Conservation (phyloP, 1,139 yeast genomes). For the Saccharomyces pastorianus region DNA sequence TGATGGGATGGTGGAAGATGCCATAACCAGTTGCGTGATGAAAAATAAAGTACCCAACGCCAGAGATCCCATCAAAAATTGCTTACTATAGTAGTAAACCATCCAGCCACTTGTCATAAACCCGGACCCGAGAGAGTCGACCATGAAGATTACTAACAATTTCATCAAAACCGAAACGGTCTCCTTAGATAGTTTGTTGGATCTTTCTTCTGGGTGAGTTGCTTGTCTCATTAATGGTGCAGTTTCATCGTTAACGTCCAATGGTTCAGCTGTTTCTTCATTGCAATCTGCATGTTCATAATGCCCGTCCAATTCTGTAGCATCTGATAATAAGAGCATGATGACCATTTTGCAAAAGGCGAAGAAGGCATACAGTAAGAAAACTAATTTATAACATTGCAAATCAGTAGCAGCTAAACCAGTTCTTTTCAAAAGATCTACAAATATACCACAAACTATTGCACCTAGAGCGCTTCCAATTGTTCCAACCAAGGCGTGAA, state of each 20-base stretch:
- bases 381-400: slow-evolving; percentile 46
- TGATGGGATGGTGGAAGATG: slow-evolving; percentile 63
- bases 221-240: slow-evolving; percentile 17
- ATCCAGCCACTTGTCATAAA: slow-evolving; percentile 86
- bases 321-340: slow-evolving; percentile 46
- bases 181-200: slow-evolving; percentile 20
- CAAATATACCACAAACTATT: slow-evolving; percentile 56
- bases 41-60: slow-evolving; percentile 50
- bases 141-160: slow-evolving; percentile 48
- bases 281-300: slow-evolving; percentile 15
- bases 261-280: slow-evolving; percentile 11
- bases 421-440: slow-evolving; percentile 32
- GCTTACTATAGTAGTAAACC: slow-evolving; percentile 56
- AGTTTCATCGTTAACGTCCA: slow-evolving; percentile 20
- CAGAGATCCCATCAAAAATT: slow-evolving; percentile 28
- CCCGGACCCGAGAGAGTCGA: slow-evolving; percentile 81
- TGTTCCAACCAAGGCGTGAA: slow-evolving; percentile 49
- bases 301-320: slow-evolving; percentile 43
- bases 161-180: slow-evolving; percentile 27
- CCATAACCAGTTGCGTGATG: slow-evolving; percentile 48
- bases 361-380: slow-evolving; percentile 47
- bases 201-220: slow-evolving; percentile 2
- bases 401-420: slow-evolving; percentile 32
- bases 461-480: slow-evolving; percentile 75
- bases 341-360: slow-evolving; percentile 49